Evolutionary conservation across 768 basidiomycete species (phyloP).

Genomic region (Leccinum incarnatum): DNA sequence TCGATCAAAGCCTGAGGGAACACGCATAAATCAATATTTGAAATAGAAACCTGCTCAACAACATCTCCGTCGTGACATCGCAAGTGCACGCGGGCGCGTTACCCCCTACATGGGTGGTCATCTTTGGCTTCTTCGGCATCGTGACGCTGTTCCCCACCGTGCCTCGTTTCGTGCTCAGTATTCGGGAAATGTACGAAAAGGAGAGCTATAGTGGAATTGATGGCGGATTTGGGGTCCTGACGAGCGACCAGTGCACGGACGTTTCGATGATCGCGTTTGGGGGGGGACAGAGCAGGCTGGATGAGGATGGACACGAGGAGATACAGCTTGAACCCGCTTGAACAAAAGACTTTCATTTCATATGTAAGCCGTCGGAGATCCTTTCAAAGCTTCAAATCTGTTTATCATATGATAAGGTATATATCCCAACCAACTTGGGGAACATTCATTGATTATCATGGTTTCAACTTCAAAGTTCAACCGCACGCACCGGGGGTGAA

Average conservation of each 20-base stretch:
- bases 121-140: background rate
- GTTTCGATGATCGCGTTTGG: background rate
- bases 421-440: no score
- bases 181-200: background rate
- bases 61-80: background rate
- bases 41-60: background rate
- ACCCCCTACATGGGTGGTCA: background rate
- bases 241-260: background rate
- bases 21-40: background rate
- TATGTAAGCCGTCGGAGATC: no score
- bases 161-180: background rate
- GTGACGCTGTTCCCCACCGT: background rate
- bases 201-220: background rate
- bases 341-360: no score
- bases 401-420: no score
- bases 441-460: no score
- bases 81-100: background rate
- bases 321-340: no score
- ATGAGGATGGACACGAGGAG: no score
- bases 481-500: no score
- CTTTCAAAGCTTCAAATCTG: no score
- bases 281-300: background rate
- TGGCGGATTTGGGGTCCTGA: background rate
- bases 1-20: no score
- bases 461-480: no score